These are phyloP conservation scores for Euphrasia confusa DNA, from an alignment of 257 asterid species.

Conservation along the genomic window DNA sequence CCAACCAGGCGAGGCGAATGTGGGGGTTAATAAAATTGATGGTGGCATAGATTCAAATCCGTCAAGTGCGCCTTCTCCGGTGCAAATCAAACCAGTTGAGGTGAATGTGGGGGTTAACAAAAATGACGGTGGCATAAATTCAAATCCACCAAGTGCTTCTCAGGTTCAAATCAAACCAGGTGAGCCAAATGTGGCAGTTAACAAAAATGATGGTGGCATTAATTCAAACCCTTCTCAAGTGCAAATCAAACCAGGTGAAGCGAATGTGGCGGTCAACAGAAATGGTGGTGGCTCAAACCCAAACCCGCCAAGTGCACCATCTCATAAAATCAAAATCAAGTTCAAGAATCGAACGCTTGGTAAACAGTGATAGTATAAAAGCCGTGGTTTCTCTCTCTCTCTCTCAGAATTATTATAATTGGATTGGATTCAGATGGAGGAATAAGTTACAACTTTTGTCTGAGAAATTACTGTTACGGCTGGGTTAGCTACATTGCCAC, in stretches of 20 bases:
- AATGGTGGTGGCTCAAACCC: conserved; percentile 28
- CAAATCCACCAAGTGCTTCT: conserved; percentile 32
- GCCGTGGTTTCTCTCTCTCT: not conserved
- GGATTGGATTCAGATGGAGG: not conserved
- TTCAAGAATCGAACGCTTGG: conserved; percentile 63
- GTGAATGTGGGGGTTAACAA: conserved; percentile 34
- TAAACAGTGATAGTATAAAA: conserved; percentile 27
- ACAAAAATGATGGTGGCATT: conserved; percentile 33
- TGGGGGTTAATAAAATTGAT: conserved; percentile 28
- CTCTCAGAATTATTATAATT: not conserved
- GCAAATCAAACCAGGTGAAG: conserved; percentile 34
- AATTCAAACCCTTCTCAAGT: conserved; percentile 42
- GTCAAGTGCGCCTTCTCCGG: conserved; percentile 35
- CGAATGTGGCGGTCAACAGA: conserved; percentile 32
- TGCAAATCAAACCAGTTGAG: conserved; percentile 31
- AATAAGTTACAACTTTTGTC: not conserved
- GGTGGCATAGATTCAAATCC: conserved; percentile 28
- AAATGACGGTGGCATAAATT: conserved; percentile 29
- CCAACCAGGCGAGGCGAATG: conserved; percentile 36
- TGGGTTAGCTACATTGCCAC: not conserved
- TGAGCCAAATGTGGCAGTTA: conserved; percentile 38
- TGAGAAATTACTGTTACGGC: conserved; percentile 1
- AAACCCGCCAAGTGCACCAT: conserved; percentile 27
- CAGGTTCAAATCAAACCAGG: conserved; percentile 30
- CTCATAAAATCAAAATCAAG: conserved; percentile 72